These are phyloP conservation scores for Saccharomyces uvarum DNA, from an alignment of 1,139 yeast species.

Conservation along the genomic window DNA sequence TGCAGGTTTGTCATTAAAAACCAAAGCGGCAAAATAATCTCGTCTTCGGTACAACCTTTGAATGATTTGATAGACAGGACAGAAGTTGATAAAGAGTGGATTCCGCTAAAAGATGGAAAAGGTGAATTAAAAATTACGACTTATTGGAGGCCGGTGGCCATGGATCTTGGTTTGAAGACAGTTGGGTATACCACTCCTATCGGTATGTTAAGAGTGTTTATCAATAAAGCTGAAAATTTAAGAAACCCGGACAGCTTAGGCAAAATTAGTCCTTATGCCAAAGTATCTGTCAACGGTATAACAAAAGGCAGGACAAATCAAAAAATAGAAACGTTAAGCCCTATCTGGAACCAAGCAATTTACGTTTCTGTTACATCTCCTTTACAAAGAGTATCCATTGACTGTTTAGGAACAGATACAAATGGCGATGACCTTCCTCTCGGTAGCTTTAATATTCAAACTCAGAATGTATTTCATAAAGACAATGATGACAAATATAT, in stretches of 20 bases:
- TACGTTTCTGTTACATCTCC: constrained; percentile 74
- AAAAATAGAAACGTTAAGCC: constrained; percentile 57
- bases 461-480: constrained; percentile 57
- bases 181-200: constrained; percentile 82
- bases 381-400: constrained; percentile 69
- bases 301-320: constrained; percentile 69
- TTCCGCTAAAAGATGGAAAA: constrained; percentile 50
- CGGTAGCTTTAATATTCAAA: constrained; percentile 66
- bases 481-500: constrained; percentile 52
- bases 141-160: constrained; percentile 76
- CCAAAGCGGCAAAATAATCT: constrained; percentile 48
- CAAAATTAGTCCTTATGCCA: constrained; percentile 79
- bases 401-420: constrained; percentile 80
- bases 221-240: constrained; percentile 62
- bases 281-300: constrained; percentile 67
- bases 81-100: constrained; percentile 70
- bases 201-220: constrained; percentile 72
- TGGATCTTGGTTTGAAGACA: constrained; percentile 54
- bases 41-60: constrained; percentile 55
- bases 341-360: constrained; percentile 75
- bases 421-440: constrained; percentile 70
- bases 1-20: constrained; percentile 60
- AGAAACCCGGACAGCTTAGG: constrained; percentile 80
- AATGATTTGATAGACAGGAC: constrained; percentile 66
- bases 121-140: constrained; percentile 68